Evolutionary conservation across 345 rosid species (phyloP).

Genomic region (Gossypium sturtianum): DNA sequence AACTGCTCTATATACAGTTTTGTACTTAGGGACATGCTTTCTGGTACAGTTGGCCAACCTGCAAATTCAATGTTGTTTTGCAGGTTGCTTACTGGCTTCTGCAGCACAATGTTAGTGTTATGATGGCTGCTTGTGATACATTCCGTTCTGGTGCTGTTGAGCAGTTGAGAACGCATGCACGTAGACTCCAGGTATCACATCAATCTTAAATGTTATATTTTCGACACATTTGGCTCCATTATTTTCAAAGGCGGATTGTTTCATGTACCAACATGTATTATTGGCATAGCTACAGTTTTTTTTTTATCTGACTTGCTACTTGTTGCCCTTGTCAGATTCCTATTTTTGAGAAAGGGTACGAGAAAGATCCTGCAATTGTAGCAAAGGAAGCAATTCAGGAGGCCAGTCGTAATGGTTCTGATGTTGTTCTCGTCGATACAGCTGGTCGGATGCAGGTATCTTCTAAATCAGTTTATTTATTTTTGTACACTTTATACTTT

Average conservation of each 20-base stretch:
- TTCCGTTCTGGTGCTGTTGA: conserved; percentile 99
- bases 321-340: conserved; percentile 43
- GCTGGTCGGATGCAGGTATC: conserved; percentile 77
- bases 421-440: conserved; percentile 97
- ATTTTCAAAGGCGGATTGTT: not conserved
- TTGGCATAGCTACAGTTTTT: not conserved
- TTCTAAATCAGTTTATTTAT: not conserved
- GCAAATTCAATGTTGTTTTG: not conserved
- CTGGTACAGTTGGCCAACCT: not conserved
- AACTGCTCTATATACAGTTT: not conserved
- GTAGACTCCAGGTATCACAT: conserved; percentile 57
- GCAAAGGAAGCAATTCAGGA: conserved; percentile 98
- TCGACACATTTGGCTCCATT: not conserved
- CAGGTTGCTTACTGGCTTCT: conserved; percentile 80
- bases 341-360: conserved; percentile 96
- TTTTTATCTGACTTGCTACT: not conserved
- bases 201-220: not conserved
- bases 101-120: conserved; percentile 83
- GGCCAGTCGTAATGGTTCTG: conserved; percentile 78
- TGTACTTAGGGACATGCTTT: not conserved
- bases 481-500: not conserved
- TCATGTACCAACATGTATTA: not conserved
- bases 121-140: conserved; percentile 99
- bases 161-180: conserved; percentile 94
- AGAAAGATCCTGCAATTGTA: conserved; percentile 94